These are phyloP conservation scores for Solanum lycopersicoides DNA, from an alignment of 257 asterid genomes.

Conservation along the genomic window DNA sequence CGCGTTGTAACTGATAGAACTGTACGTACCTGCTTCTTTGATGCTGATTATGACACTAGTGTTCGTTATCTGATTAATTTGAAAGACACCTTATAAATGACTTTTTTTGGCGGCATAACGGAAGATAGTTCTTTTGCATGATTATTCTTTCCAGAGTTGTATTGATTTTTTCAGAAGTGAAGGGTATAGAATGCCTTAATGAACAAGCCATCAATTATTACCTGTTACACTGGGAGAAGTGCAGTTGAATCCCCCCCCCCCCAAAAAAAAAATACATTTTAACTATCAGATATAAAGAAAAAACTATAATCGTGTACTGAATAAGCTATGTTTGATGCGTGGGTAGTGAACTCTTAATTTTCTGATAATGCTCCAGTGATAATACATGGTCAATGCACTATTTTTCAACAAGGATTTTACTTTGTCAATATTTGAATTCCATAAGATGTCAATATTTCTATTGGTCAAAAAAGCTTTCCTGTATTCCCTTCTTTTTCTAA, in stretches of 20 bases:
- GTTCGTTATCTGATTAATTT: not conserved
- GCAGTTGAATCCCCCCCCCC: not conserved
- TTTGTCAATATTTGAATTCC: not conserved
- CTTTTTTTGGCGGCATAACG: not conserved
- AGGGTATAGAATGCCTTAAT: not conserved
- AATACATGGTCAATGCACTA: not conserved
- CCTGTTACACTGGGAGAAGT: not conserved
- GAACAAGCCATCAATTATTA: not conserved
- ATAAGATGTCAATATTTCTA: not conserved
- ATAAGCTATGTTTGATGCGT: not conserved
- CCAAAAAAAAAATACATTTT: not conserved
- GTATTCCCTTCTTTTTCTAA: not conserved
- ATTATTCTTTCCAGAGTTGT: not conserved
- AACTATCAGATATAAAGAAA: not conserved
- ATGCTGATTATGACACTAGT: not conserved
- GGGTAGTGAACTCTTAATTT: not conserved
- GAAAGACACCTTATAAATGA: not conserved
- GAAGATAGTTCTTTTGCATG: not conserved
- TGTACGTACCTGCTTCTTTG: conserved; percentile 52
- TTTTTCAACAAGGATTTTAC: not conserved
- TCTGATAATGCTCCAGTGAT: not conserved
- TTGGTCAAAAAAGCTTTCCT: not conserved
- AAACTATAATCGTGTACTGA: not conserved
- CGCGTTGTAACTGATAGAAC: conserved; percentile 93
- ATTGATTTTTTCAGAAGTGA: not conserved